Conservation (phyloP, 192 early-diverging fungal genomes). For the Borealophlyctis nickersoniae region DNA sequence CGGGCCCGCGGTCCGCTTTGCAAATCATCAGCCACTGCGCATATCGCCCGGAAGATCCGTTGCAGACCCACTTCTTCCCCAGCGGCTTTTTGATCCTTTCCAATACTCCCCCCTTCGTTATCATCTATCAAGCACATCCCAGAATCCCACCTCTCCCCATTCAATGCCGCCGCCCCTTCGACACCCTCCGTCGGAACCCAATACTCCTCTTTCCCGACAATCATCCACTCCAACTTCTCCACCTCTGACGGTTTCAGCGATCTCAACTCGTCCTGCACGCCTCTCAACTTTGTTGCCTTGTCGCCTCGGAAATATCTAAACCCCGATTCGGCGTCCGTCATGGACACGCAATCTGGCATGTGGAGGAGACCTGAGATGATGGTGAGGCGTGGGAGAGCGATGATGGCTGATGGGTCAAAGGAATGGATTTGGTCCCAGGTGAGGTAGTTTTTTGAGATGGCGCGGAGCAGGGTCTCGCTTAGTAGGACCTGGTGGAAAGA, state of each 20-base stretch:
- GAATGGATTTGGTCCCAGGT: slow-evolving; percentile 43
- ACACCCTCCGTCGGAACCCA: background rate
- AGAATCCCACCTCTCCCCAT: background rate
- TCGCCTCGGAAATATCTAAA: slow-evolving; percentile 65
- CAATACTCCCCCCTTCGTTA: background rate
- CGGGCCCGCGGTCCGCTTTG: slow-evolving; percentile 41
- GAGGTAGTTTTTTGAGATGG: slow-evolving; percentile 30
- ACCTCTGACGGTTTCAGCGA: slow-evolving; percentile 1
- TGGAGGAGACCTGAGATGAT: slow-evolving; percentile 54
- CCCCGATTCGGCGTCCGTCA: slow-evolving; percentile 46
- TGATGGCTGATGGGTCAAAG: slow-evolving; percentile 57
- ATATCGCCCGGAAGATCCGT: slow-evolving; percentile 46
- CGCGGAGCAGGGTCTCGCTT: slow-evolving; percentile 57
- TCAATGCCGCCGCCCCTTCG: background rate
- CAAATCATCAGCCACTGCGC: slow-evolving; percentile 53
- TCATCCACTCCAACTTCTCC: slow-evolving; percentile 19
- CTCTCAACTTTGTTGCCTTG: slow-evolving; percentile 25
- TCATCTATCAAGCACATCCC: slow-evolving; percentile 1
- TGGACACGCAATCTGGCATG: slow-evolving; percentile 52
- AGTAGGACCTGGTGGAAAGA: slow-evolving; percentile 48
- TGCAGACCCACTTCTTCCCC: slow-evolving; percentile 3
- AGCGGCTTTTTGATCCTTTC: too few species aligned
- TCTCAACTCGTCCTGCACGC: background rate
- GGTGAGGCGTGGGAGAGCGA: slow-evolving; percentile 59
- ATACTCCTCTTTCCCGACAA: slow-evolving; percentile 9